Evolutionary conservation across 495 filamentous ascomycete species (phyloP).

Genomic region (Trichoderma parareesei): DNA sequence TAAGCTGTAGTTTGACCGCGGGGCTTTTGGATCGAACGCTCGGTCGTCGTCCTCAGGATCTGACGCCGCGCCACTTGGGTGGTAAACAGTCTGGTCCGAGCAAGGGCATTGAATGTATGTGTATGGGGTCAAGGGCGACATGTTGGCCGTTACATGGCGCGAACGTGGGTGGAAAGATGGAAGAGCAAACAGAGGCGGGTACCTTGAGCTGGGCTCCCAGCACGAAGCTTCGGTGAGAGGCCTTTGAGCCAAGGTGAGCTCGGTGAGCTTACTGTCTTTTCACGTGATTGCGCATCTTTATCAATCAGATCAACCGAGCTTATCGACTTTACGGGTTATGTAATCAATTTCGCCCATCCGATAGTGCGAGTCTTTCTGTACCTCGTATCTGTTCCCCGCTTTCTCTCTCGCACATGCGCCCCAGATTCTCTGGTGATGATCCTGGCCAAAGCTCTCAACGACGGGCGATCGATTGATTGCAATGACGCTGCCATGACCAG

Average conservation of each 20-base stretch:
- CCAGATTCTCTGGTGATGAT: constrained; percentile 1
- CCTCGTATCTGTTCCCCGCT: constrained; percentile 8
- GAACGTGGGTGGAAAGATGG: background rate
- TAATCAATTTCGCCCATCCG: background rate
- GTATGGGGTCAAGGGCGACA: constrained; percentile 77
- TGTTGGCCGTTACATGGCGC: constrained; percentile 22
- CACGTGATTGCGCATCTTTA: background rate
- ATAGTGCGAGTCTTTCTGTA: background rate
- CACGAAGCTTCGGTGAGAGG: background rate
- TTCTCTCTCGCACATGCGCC: background rate
- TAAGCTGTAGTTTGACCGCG: constrained; percentile 78
- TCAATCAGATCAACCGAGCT: constrained; percentile 2
- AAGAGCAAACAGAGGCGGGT: background rate
- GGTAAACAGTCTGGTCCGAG: constrained; percentile 48
- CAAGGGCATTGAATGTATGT: constrained; percentile 91
- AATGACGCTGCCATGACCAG: constrained; percentile 1
- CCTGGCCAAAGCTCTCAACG: background rate
- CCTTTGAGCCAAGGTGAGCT: background rate
- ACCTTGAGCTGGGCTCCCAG: background rate
- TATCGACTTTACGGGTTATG: background rate
- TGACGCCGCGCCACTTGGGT: constrained; percentile 30
- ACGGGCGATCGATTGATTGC: constrained; percentile 4
- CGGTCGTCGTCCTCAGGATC: constrained; percentile 55
- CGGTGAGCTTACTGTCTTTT: background rate
- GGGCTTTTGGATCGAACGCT: constrained; percentile 77